Base-by-base conservation (phyloP, 495 filamentous ascomycete genomes). In the Immersiella caudata region DNA sequence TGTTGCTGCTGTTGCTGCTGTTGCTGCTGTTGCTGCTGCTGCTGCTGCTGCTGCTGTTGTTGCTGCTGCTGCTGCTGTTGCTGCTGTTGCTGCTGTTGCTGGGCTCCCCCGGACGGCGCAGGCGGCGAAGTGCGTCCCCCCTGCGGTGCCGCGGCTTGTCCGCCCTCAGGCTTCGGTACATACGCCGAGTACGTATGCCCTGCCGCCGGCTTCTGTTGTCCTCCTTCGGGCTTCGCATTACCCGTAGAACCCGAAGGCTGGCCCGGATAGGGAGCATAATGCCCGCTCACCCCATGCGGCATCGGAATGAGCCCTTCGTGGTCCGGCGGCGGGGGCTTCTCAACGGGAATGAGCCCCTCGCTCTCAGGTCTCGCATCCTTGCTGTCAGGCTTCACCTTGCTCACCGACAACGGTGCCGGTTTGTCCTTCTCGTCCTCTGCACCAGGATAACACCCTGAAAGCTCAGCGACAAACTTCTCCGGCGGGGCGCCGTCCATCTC, bases 401-500 rank as follows among this genome's bases (percentile, higher is more conserved):
- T 60, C 12, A 27, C 14, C n/a, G n/a, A 22, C 25, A n/a, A 6
- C 29, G 59, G 1, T 24, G 14, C 59, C 6, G 59, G 59, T 6
- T 24, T 40, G 14, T 29, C 8, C 22, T 27, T 22, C 18, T 67
- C 55, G 7, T 56, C 7, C 54, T n/a, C 21, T 12, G 1, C 21
- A 6, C 16, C 26, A 16, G 69, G 69, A 0, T 63, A 57, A 1
- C 56, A 71, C 9, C 69, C 69, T 22, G 25, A 57, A 14, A 71
- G 62, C 27, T 71, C 69, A 7, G 69, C 62, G 59, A 68, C 25
- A 27, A 71, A 71, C 3, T 36, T 36, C 22, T 58, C 63, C 20
- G 60, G n/a, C 12, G 52, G 35, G 1, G 60, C 14, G 9, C 14
- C 56, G 8, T 64, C 61, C 61, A 64, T 64, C 22, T 68, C 60